phyloP scores from a whole-genome alignment of 2,329 filamentous ascomycete genomes.

The Parastagonospora avenae region DNA sequence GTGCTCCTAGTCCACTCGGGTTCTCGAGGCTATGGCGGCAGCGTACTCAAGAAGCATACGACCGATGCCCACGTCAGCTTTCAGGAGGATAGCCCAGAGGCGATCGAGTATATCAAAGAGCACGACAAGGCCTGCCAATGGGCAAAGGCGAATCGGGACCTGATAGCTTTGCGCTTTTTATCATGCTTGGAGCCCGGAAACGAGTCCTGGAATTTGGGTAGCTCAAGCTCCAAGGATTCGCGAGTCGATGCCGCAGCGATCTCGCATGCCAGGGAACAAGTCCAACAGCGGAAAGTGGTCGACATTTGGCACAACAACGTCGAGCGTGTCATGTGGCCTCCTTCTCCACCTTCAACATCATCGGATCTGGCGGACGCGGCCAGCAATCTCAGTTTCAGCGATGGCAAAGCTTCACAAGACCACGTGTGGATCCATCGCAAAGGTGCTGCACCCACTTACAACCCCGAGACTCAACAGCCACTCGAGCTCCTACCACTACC shows the following conservation, averaged over 20 bases:
- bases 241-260: conserved; percentile 13
- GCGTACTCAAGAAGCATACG: conserved; percentile 39
- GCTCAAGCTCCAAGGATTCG: neutral
- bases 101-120: conserved; percentile 38
- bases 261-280: conserved; percentile 12
- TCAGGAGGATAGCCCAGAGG: conserved; percentile 26
- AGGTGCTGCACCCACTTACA: conserved; percentile 43
- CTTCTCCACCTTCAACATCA: conserved; percentile 7
- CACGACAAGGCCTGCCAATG: conserved; percentile 45
- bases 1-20: conserved; percentile 47
- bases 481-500: conserved; percentile 43
- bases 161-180: conserved; percentile 47
- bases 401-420: conserved; percentile 5
- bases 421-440: conserved; percentile 47
- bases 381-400: neutral
- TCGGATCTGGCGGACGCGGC: conserved; percentile 1
- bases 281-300: conserved; percentile 39
- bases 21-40: conserved; percentile 43
- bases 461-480: conserved; percentile 23
- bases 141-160: conserved; percentile 46
- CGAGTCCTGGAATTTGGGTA: conserved; percentile 24
- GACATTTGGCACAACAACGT: conserved; percentile 49
- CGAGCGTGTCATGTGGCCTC: conserved; percentile 39
- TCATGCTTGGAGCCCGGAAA: conserved; percentile 43
- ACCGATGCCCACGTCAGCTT: conserved; percentile 31